Evolutionary conservation across 345 rosid genomes (phyloP).

Genomic region (Pistacia vera): DNA sequence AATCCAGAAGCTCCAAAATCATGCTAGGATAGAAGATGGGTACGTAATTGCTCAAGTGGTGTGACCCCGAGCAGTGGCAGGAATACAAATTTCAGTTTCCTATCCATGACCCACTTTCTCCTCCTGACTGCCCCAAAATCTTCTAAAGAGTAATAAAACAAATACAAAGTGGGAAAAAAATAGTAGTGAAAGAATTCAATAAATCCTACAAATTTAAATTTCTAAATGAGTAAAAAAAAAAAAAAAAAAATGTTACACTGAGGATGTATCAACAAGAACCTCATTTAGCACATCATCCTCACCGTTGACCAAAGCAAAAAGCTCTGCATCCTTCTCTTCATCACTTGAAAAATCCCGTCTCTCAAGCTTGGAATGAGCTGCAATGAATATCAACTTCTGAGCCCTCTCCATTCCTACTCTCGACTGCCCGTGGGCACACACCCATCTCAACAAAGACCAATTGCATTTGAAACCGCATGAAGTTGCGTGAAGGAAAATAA

Average conservation of each 20-base stretch:
- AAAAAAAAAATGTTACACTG: slow-evolving; percentile 60
- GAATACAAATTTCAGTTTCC: slow-evolving; percentile 51
- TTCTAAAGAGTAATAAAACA: slow-evolving; percentile 40
- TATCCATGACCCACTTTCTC: slow-evolving; percentile 38
- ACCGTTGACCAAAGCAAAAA: slow-evolving; percentile 74
- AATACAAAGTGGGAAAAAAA: slow-evolving; percentile 30
- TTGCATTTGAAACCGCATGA: slow-evolving; percentile 89
- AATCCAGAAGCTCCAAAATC: slow-evolving; percentile 41
- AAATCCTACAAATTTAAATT: slow-evolving; percentile 57
- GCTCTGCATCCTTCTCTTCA: slow-evolving; percentile 91
- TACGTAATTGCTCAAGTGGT: slow-evolving; percentile 27
- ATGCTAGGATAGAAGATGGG: slow-evolving; percentile 36
- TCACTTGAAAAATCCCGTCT: slow-evolving; percentile 75
- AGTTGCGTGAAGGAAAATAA: slow-evolving; percentile 90
- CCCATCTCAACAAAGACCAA: slow-evolving; percentile 83
- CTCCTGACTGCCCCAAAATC: slow-evolving; percentile 42
- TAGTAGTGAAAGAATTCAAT: slow-evolving; percentile 55
- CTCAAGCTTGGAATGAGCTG: slow-evolving; percentile 90
- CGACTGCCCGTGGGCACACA: slow-evolving; percentile 63
- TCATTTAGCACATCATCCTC: slow-evolving; percentile 90
- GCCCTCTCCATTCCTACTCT: slow-evolving; percentile 72
- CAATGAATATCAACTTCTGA: slow-evolving; percentile 80
- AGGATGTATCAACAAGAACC: slow-evolving; percentile 84
- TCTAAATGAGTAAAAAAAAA: slow-evolving; percentile 36
- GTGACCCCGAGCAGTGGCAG: slow-evolving; percentile 42